Conservation (phyloP, 495 filamentous ascomycete species). For the Thermochaetoides thermophila region DNA sequence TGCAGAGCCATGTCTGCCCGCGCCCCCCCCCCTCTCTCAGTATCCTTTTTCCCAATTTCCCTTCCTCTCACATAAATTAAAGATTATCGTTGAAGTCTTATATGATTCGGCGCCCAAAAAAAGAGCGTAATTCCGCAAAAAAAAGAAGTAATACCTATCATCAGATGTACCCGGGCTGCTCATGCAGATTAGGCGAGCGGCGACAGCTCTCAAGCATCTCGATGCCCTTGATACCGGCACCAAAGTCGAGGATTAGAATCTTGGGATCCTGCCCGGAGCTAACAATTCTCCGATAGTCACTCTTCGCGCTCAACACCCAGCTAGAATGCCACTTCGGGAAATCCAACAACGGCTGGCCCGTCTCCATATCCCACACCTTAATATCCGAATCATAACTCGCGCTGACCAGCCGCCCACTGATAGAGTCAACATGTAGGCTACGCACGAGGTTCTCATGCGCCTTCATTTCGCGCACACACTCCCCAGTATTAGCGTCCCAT, state of each 20-base stretch:
- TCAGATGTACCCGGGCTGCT: conserved; percentile 3
- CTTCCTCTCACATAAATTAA: too few relatives aligned
- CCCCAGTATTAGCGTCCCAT: conserved; percentile 82
- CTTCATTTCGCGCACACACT: conserved; percentile 57
- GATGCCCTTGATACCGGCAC: conserved; percentile 38
- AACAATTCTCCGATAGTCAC: conserved; percentile 84
- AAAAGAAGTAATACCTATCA: too few relatives aligned
- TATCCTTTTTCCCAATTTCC: too few relatives aligned
- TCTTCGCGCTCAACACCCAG: conserved; percentile 92
- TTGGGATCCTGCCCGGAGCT: conserved; percentile 87
- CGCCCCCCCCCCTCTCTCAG: too few relatives aligned
- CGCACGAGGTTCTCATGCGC: conserved; percentile 75
- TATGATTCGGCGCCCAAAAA: too few relatives aligned
- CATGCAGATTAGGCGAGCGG: not conserved
- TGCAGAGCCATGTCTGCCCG: too few relatives aligned
- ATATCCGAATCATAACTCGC: conserved; percentile 89
- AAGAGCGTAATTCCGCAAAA: too few relatives aligned
- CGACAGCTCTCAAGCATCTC: conserved; percentile 36
- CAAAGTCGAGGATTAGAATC: conserved; percentile 83
- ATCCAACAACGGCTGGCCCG: conserved; percentile 54
- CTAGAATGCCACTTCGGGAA: conserved; percentile 85
- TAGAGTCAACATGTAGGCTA: conserved; percentile 71
- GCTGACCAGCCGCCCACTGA: conserved; percentile 69
- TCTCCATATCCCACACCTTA: conserved; percentile 75
- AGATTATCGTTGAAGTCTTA: too few relatives aligned